Conservation (phyloP, 805 yeast species). For the Sugiyamaella floridensis region DNA sequence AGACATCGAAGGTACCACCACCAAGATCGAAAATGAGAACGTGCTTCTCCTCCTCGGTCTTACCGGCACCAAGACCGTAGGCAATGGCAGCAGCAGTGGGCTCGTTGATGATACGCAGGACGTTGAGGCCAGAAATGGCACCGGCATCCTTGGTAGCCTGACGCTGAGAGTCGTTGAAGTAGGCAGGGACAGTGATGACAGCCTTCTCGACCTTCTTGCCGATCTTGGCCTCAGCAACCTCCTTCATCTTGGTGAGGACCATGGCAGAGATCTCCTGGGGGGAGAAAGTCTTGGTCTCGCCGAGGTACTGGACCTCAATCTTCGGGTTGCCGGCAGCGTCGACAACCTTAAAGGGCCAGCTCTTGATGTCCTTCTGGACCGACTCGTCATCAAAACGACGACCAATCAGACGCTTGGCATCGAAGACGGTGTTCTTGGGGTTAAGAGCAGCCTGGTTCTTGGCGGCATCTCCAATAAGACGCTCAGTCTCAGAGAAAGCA, state of each 20-base stretch:
- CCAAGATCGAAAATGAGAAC: constrained; percentile 91
- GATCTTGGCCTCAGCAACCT: constrained; percentile 73
- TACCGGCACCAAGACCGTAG: constrained; percentile 89
- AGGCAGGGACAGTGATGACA: constrained; percentile 81
- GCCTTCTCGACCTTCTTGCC: constrained; percentile 78
- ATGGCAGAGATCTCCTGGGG: constrained; percentile 95
- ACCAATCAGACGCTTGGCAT: constrained; percentile 92
- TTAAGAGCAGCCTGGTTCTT: constrained; percentile 96
- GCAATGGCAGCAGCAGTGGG: constrained; percentile 98
- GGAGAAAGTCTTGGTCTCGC: constrained; percentile 78
- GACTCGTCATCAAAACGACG: constrained; percentile 77
- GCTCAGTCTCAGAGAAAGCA: constrained; percentile 87
- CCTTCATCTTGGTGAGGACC: constrained; percentile 87
- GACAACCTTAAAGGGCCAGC: constrained; percentile 83
- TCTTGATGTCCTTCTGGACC: constrained; percentile 85
- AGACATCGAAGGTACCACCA: constrained; percentile 98
- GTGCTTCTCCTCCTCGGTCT: constrained; percentile 74
- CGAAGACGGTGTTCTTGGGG: constrained; percentile 79
- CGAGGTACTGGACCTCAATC: constrained; percentile 74
- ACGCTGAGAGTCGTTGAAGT: constrained; percentile 83
- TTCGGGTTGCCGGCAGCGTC: constrained; percentile 71
- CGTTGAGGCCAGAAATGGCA: constrained; percentile 77
- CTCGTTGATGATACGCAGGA: constrained; percentile 78
- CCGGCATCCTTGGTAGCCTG: constrained; percentile 91
- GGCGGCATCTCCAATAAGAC: constrained; percentile 94